Conservation (phyloP, 257 asterid species). For the Mitragyna speciosa region DNA sequence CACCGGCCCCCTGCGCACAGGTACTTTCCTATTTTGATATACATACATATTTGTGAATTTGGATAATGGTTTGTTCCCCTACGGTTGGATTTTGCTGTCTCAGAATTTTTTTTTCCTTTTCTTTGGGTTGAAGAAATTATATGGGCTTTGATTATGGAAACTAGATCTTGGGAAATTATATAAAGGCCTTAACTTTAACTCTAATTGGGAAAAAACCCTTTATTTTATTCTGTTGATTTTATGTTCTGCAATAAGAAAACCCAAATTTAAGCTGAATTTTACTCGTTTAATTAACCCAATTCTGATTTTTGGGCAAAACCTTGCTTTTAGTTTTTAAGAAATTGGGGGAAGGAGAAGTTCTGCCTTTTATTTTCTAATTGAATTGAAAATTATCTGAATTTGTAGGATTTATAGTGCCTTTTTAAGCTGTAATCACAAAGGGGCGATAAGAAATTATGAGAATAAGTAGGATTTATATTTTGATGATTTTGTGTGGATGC, state of each 20-base stretch:
- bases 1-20: conserved; percentile 8
- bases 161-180: conserved; percentile 15
- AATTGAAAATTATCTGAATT: not conserved
- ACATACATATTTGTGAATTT: not conserved
- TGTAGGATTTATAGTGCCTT: not conserved
- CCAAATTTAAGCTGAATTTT: not conserved
- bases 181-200: not conserved
- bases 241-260: not conserved
- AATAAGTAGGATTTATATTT: not conserved
- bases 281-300: not conserved
- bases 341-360: not conserved
- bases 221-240: not conserved
- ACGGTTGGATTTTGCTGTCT: not conserved
- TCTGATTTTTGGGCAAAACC: not conserved
- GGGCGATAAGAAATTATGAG: not conserved
- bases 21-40: not conserved
- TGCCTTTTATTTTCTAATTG: too few species aligned
- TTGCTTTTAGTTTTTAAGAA: not conserved
- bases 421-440: not conserved
- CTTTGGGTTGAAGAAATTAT: not conserved
- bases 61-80: not conserved
- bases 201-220: not conserved
- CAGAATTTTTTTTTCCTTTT: not conserved
- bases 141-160: not conserved
- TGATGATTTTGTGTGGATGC: not conserved